These are phyloP conservation scores for Talaromyces stipitatus DNA, from an alignment of 495 filamentous ascomycete genomes.

Conservation along the genomic window DNA sequence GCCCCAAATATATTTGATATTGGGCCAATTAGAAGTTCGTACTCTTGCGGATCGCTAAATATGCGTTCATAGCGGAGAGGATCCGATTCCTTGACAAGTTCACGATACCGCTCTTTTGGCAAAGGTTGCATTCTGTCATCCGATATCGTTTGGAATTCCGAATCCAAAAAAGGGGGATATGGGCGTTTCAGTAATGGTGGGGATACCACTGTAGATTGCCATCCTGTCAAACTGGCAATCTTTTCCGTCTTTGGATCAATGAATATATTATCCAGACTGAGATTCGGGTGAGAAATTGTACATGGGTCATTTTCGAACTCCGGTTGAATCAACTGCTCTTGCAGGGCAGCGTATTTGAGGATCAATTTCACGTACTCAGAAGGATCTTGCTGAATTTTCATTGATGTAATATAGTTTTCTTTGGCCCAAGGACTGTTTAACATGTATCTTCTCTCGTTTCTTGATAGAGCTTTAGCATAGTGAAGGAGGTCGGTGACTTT, in stretches of 20 bases:
- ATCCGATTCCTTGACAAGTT: not conserved
- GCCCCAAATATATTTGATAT: not conserved
- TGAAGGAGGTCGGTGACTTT: conserved; percentile 16
- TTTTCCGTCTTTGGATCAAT: conserved; percentile 20
- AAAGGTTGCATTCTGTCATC: not conserved
- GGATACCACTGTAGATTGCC: conserved; percentile 11
- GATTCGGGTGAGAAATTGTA: conserved; percentile 21
- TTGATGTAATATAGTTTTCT: conserved; percentile 21
- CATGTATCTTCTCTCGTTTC: conserved; percentile 26
- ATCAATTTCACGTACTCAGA: conserved; percentile 10
- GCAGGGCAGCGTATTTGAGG: conserved; percentile 10
- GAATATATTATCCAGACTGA: conserved; percentile 28
- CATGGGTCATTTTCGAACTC: conserved; percentile 9
- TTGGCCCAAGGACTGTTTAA: conserved; percentile 13
- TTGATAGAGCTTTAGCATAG: conserved; percentile 19
- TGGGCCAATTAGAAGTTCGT: not conserved
- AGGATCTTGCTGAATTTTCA: conserved; percentile 9
- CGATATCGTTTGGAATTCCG: not conserved
- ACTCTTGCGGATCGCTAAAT: not conserved
- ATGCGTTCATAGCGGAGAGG: not conserved
- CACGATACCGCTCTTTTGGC: not conserved
- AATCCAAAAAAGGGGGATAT: not conserved
- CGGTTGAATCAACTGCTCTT: conserved; percentile 9
- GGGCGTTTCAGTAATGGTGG: not conserved
- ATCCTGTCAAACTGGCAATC: conserved; percentile 24